Percentiles rank a stretch among this genome's conserved stretches.
These are phyloP conservation scores for Populus simonii DNA, from an alignment of 345 rosid genomes.

Conservation along the genomic window DNA sequence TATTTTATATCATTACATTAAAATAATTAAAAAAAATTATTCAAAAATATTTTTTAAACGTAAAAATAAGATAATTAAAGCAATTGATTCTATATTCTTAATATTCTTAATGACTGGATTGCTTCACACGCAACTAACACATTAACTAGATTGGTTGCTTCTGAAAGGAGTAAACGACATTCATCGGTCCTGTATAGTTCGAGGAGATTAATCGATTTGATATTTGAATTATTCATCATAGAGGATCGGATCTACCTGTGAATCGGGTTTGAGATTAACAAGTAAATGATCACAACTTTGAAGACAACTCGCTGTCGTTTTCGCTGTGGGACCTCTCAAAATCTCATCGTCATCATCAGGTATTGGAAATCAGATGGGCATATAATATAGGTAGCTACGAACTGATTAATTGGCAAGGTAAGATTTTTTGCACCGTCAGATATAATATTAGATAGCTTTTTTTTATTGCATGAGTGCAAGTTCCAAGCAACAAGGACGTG, in stretches of 20 bases:
- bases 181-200: neutral
- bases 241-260: too few relatives aligned
- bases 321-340: neutral
- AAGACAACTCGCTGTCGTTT: neutral
- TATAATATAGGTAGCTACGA: too few relatives aligned
- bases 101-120: neutral
- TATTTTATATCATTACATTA: too few relatives aligned
- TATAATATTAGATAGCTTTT: too few relatives aligned
- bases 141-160: neutral
- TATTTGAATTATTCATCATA: neutral
- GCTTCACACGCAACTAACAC: neutral
- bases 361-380: neutral
- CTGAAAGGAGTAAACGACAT: neutral
- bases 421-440: too few relatives aligned
- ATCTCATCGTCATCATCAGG: neutral
- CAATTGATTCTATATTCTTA: neutral
- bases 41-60: too few relatives aligned
- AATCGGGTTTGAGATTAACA: too few relatives aligned
- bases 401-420: too few relatives aligned
- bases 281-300: neutral
- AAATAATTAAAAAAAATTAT: too few relatives aligned
- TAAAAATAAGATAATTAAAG: too few relatives aligned
- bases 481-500: too few relatives aligned
- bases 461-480: too few relatives aligned
- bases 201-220: neutral